phyloP scores from a whole-genome alignment of 2,329 filamentous ascomycete genomes.

The Acephala macrosclerotiorum region DNA sequence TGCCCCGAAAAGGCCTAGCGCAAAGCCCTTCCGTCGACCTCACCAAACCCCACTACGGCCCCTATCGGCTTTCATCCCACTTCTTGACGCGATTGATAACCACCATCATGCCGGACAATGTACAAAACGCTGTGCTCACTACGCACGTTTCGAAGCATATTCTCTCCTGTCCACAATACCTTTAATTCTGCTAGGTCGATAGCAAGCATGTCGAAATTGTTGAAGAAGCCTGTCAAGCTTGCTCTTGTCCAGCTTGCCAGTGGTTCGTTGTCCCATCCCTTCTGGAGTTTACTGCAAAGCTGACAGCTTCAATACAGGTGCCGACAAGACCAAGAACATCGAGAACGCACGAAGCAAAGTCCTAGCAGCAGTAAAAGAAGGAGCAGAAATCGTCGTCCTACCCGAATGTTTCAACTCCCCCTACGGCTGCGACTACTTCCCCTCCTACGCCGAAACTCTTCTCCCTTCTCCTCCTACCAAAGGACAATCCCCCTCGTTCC shows the following conservation, averaged over 20 bases:
- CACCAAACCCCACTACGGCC: background rate
- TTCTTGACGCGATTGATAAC: conserved; percentile 6
- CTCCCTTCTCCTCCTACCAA: conserved; percentile 75
- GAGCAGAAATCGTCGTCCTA: conserved; percentile 87
- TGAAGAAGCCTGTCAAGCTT: conserved; percentile 81
- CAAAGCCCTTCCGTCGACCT: too few relatives aligned
- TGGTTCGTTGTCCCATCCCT: conserved; percentile 50
- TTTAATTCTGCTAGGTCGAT: conserved; percentile 22
- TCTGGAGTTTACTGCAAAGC: conserved; percentile 34
- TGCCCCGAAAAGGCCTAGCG: too few relatives aligned
- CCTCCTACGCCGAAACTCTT: conserved; percentile 90
- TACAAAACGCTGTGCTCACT: conserved; percentile 20
- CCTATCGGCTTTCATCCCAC: conserved; percentile 9
- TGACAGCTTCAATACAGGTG: conserved; percentile 53
- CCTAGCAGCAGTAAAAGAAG: conserved; percentile 76
- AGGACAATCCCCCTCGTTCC: conserved; percentile 81
- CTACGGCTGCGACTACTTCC: conserved; percentile 91
- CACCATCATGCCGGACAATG: conserved; percentile 8
- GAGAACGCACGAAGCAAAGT: conserved; percentile 81
- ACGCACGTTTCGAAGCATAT: conserved; percentile 24
- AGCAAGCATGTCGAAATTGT: conserved; percentile 50
- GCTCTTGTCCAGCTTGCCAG: conserved; percentile 84
- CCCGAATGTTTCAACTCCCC: conserved; percentile 99
- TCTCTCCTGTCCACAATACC: conserved; percentile 16
- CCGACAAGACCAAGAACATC: conserved; percentile 88